A percentile compares a stretch with the other conserved stretches of the same genome.
phyloP scores from a whole-genome alignment of 1,284 basidiomycete species.

The Binderoboletus segoi region DNA sequence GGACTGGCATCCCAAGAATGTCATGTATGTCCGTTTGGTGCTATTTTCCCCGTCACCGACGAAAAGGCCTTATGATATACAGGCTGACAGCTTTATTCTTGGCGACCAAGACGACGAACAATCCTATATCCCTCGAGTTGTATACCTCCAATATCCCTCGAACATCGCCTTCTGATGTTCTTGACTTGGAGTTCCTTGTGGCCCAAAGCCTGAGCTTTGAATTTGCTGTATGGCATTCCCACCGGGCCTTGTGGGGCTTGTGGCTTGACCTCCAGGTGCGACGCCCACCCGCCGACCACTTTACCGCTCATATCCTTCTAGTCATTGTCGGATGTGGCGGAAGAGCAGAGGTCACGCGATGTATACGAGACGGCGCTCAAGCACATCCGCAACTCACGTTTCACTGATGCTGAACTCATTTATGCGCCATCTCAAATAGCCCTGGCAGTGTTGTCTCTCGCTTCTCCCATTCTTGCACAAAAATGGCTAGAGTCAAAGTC shows the following conservation, averaged over 20 bases:
- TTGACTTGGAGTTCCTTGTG: conserved; percentile 93
- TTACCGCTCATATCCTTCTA: conserved; percentile 31
- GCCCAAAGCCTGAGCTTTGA: conserved; percentile 93
- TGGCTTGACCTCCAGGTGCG: conserved; percentile 88
- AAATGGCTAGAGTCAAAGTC: conserved; percentile 66
- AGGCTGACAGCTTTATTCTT: conserved; percentile 97
- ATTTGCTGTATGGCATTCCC: conserved; percentile 90
- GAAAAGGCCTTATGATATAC: conserved; percentile 5
- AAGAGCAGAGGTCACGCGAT: conserved; percentile 45
- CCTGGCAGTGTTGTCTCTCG: conserved; percentile 77
- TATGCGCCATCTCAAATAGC: conserved; percentile 95
- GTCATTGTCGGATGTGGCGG: conserved; percentile 52
- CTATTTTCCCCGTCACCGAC: not conserved
- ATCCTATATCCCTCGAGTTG: conserved; percentile 82
- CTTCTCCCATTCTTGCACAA: conserved; percentile 59
- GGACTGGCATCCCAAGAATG: conserved; percentile 98
- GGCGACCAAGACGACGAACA: conserved; percentile 96
- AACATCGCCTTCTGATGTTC: conserved; percentile 78
- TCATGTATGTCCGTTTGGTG: conserved; percentile 73
- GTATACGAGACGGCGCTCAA: conserved; percentile 63
- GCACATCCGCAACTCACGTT: conserved; percentile 71
- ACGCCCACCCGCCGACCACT: not conserved
- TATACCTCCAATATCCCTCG: conserved; percentile 84
- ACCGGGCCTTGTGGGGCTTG: conserved; percentile 88
- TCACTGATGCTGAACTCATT: conserved; percentile 91